Evolutionary conservation across 441 rosid genomes (phyloP), one percentile per base, ranked within the genome.

Genomic region (Cnidoscolus chayamansa): DNA sequence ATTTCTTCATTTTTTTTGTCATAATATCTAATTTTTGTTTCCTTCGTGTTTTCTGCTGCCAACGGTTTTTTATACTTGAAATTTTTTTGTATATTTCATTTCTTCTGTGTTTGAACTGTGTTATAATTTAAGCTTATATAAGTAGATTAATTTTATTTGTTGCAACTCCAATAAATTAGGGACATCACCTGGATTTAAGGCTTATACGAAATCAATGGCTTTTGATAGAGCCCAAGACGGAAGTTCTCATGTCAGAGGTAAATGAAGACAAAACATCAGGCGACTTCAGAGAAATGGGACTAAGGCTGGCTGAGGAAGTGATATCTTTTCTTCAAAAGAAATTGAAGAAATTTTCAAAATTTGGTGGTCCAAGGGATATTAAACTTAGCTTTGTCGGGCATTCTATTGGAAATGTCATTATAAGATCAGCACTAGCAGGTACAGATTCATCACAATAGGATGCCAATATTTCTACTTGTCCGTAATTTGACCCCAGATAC

Each of bases 161-260:
- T 45, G 35, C 30, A 35, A 43, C 53, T 63, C 43, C 30, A 72
- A 72, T 58, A 58, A 20, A 63, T 47, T 68, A 91, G 97, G 98
- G 97, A 67, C 96, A 94, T 82, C 97, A 94, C 80, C 85, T 94
- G 82, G 98, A 94, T 84, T 79, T 94, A 55, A 82, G 97, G 72
- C 97, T 90, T 74, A 81, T 92, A 37, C 85, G 97, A 68, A 94
- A 92, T 71, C 97, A 92, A 55, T 94, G 98, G 98, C 96, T 94
- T 76, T 73, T 94, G 87, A 82, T 94, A 74, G 97, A 94, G 82
- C 88, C 97, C 12, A 89, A 82, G 83, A 81, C 81, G 63, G 92
- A 94, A 74, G 85, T 88, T 83, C 97, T 94, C 48, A 92, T 94
- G 98, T 94, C 98, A 0, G 92, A 94, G 75, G 90, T 78, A 67